Evolutionary conservation across 1,284 basidiomycete genomes (phyloP).

Genomic region (Cryptococcus sp.): DNA sequence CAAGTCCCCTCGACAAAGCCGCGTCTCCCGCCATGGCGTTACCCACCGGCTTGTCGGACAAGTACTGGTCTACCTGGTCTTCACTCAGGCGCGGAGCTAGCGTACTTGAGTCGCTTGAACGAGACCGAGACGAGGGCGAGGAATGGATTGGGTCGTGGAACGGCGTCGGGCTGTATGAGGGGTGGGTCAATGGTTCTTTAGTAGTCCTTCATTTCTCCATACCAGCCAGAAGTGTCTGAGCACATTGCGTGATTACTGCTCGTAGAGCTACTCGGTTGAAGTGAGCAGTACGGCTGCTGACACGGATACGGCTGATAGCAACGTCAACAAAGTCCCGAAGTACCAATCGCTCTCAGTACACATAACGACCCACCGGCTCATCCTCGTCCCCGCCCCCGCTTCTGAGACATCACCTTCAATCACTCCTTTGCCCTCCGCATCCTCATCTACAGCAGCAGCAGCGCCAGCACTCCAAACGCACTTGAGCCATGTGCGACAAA

Average conservation of each 20-base stretch:
- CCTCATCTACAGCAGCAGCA: conserved; percentile 61
- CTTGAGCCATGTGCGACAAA: conserved; percentile 69
- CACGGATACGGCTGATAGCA: conserved; percentile 52
- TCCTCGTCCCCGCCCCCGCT: conserved; percentile 31
- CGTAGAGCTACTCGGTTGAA: background rate
- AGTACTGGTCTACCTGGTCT: conserved; percentile 35
- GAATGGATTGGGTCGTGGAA: conserved; percentile 71
- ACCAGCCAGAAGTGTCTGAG: conserved; percentile 5
- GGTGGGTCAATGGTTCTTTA: conserved; percentile 62
- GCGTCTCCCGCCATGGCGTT: background rate
- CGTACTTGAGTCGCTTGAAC: conserved; percentile 46
- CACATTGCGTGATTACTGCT: conserved; percentile 18
- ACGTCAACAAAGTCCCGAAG: conserved; percentile 69
- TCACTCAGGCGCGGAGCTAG: conserved; percentile 12
- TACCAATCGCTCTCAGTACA: conserved; percentile 70
- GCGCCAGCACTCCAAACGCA: conserved; percentile 64
- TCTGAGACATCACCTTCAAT: conserved; percentile 1
- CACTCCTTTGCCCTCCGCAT: conserved; percentile 7
- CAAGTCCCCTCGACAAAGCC: too few relatives aligned
- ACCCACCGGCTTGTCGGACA: conserved; percentile 28
- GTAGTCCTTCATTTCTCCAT: background rate
- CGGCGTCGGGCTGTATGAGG: conserved; percentile 82
- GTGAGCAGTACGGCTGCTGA: conserved; percentile 7
- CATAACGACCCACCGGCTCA: conserved; percentile 74
- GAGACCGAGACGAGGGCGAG: conserved; percentile 61